Base-by-base conservation (phyloP, 495 filamentous ascomycete genomes). In the Xylaria castorea region DNA sequence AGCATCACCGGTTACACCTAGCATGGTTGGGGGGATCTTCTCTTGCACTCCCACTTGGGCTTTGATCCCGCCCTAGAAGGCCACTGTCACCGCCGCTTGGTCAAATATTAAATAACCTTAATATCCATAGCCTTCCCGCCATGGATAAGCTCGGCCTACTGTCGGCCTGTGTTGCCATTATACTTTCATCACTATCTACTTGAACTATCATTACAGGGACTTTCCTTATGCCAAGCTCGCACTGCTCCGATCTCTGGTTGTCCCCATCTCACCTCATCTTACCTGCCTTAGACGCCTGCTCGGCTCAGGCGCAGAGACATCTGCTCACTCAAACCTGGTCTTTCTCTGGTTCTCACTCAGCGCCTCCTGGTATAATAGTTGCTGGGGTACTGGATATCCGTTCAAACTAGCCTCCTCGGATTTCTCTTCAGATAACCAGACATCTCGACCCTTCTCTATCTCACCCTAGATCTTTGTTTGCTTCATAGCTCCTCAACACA, bases 1-100 rank as follows among this genome's bases (percentile, higher is more conserved):
- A 78, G 71, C 76, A 80, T 80, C 78, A 76, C 76, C 76, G 76
- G 76, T 80, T 80, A 78, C 73, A 80, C 78, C 78, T 80, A 73
- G 78, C 78, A 78, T 74, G 67, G 74, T 80, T 73, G 73, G 77
- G 76, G 78, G 76, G 77, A 67, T 78, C 76, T 74, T 71, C 76
- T 78, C 76, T 75, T 55, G 61, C 69, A 51, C 75, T 73, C 69
- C 50, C 72, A 38, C 72, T 79, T 76, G 76, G 72, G 74, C 75
- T 73, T 77, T 68, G 71, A 78, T 78, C 76, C 76, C 76, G 78
- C 78, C 76, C 76, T 78, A 22, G 50, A 72, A 48, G 60, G 72
- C 75, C 73, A 73, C 71, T 80, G 78, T 80, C 76, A 80, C 78
- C 78, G 78, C 78, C 75, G 76, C 74, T 77, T 73, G 55, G 55